phyloP scores from a whole-genome alignment of 495 filamentous ascomycete genomes.

The Aspergillus sparsus region DNA sequence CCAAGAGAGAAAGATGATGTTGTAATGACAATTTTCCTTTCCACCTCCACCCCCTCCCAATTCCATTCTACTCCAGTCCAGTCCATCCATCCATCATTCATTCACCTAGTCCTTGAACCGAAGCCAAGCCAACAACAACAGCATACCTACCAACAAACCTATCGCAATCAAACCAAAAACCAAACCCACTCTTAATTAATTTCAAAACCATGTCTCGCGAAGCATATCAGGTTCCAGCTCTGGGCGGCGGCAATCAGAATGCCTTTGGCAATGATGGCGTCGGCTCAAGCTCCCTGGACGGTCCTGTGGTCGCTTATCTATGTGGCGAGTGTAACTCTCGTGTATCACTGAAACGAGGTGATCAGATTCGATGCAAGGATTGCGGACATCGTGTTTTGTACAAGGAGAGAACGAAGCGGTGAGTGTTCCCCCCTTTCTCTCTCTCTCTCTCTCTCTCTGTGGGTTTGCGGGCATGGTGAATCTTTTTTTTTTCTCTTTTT shows the following conservation, averaged over 20 bases:
- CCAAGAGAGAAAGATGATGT: no score
- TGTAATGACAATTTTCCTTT: no score
- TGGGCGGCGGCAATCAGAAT: constrained; percentile 34
- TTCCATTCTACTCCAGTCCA: no score
- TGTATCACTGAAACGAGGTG: constrained; percentile 77
- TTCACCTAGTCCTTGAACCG: no score
- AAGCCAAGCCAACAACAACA: no score
- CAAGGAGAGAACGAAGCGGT: constrained; percentile 98
- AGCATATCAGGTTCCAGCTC: constrained; percentile 52
- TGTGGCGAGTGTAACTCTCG: constrained; percentile 91
- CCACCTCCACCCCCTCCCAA: no score
- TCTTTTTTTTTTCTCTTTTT: constrained; percentile 2
- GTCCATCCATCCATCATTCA: no score
- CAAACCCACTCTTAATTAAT: not conserved
- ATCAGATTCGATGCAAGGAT: constrained; percentile 91
- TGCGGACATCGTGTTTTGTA: constrained; percentile 96
- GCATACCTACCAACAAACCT: no score
- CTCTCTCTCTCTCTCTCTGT: not conserved
- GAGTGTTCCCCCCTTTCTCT: constrained; percentile 34
- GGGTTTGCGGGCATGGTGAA: not conserved
- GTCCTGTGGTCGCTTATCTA: constrained; percentile 70
- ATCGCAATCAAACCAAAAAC: not conserved
- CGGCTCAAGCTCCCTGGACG: constrained; percentile 34
- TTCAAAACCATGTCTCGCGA: constrained; percentile 50
- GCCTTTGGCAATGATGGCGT: constrained; percentile 39